Evolutionary conservation across 2,329 filamentous ascomycete genomes (phyloP), one percentile per base, ranked within the genome.

Genomic region (Thelonectria olida): DNA sequence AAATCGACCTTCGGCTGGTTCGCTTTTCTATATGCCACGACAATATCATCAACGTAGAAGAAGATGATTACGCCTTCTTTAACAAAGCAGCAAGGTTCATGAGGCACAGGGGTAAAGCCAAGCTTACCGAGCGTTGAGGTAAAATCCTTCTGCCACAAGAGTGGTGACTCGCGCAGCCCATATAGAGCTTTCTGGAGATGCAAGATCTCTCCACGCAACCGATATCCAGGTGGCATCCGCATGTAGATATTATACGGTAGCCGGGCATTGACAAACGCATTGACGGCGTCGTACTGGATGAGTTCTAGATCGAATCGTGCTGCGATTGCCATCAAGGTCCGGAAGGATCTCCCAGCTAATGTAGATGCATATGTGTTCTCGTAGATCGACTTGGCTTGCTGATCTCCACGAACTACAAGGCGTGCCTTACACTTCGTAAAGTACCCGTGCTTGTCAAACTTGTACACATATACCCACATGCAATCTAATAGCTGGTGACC

Each of bases 381-480:
- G 9, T 3, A 20, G 8, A 5, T 2, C 7, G 13, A 7, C n/a
- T 27, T 2, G 22, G 13, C 20, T 10, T 56, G 23, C 22, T 39
- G 44, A 12, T 49, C 53, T 20, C 42, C 44, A 15, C 34, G 31
- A 7, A 56, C 34, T 17, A 19, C 15, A 15, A 56, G 17, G 3
- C 34, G 20, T 7, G 53, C 53, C 23, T 49, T 56, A 22, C n/a
- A 56, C 12, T 28, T 48, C 8, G 8, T 23, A 9, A 56, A 27
- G 7, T 13, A 19, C 7, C 17, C 23, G 20, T 48, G 8, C 12
- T 49, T 36, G 22, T 56, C 34, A 15, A 56, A 22, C 23, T 56
- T 56, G 27, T 56, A 56, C 6, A 28, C 25, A 15, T 39, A 56
- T 2, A 56, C 53, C 53, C 15, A 56, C 20, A 51, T 51, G 38